phyloP scores from a whole-genome alignment of 106 monocot species.

The Cymbidium sinense region DNA sequence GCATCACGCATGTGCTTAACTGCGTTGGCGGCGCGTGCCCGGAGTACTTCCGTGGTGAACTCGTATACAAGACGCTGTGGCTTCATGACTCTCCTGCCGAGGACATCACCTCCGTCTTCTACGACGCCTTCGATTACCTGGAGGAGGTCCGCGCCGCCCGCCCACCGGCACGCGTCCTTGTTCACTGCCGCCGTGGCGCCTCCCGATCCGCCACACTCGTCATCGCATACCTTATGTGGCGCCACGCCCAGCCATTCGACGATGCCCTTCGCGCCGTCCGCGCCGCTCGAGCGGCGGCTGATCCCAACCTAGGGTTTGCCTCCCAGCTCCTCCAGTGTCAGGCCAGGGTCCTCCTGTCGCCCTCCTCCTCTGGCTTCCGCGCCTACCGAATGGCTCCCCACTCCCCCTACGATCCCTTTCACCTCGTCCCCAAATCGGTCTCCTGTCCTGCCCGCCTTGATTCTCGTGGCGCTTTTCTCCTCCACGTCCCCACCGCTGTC shows the following conservation, averaged over 20 bases:
- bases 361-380: conserved; percentile 18
- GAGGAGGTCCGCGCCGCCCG: conserved; percentile 33
- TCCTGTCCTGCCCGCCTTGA: conserved; percentile 30
- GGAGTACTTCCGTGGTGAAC: conserved; percentile 44
- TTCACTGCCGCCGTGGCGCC: conserved; percentile 65
- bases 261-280: conserved; percentile 51
- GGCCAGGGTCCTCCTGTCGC: conserved; percentile 19
- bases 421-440: conserved; percentile 63
- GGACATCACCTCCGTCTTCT: conserved; percentile 68
- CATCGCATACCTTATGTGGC: conserved; percentile 79
- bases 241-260: conserved; percentile 34
- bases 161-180: conserved; percentile 37
- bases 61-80: conserved; percentile 63
- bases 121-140: conserved; percentile 74
- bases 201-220: conserved; percentile 74
- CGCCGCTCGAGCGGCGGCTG: conserved; percentile 36
- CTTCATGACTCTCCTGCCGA: conserved; percentile 66
- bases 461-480: conserved; percentile 64
- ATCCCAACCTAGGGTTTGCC: conserved; percentile 81
- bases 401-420: conserved; percentile 69
- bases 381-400: conserved; percentile 40
- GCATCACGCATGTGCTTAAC: conserved; percentile 79
- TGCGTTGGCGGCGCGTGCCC: conserved; percentile 64
- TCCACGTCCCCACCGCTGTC: conserved; percentile 37
- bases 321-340: conserved; percentile 70